Evolutionary conservation across 768 basidiomycete genomes (phyloP).

Genomic region (Panaeolus cyanescens): DNA sequence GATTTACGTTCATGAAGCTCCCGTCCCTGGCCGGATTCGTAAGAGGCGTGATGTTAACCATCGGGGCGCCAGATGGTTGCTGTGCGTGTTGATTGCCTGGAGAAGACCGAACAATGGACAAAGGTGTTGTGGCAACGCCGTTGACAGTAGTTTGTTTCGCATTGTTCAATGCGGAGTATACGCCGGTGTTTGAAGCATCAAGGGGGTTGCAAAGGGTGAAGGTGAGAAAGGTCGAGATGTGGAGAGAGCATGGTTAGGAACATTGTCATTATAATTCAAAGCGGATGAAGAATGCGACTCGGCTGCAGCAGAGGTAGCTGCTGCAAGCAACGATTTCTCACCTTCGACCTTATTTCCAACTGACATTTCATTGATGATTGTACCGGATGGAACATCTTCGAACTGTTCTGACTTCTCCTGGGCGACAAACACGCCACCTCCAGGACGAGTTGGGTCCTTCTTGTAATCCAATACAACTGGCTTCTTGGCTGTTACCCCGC

Average conservation of each 20-base stretch:
- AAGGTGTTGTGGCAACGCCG: background rate
- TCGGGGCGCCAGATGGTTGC: conserved; percentile 31
- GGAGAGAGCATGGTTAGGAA: conserved; percentile 30
- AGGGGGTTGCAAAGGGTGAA: conserved; percentile 19
- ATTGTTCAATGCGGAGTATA: background rate
- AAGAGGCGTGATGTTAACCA: conserved; percentile 62
- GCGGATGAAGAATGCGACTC: conserved; percentile 27
- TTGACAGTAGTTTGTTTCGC: background rate
- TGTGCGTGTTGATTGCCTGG: conserved; percentile 9
- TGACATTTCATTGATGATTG: conserved; percentile 50
- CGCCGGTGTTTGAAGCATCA: background rate
- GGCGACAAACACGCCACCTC: conserved; percentile 86
- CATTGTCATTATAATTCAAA: conserved; percentile 35
- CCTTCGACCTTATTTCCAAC: conserved; percentile 47
- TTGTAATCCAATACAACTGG: conserved; percentile 66
- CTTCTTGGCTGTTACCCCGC: conserved; percentile 62
- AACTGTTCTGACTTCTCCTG: conserved; percentile 50
- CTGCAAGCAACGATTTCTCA: conserved; percentile 37
- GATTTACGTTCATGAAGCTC: conserved; percentile 66
- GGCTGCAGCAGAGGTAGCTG: conserved; percentile 23
- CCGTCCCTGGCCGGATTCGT: conserved; percentile 33
- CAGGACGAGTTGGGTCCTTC: conserved; percentile 79
- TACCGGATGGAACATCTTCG: conserved; percentile 56
- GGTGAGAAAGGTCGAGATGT: conserved; percentile 38
- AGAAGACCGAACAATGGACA: background rate